Percentiles rank a stretch among this genome's conserved stretches.
phyloP scores from a whole-genome alignment of 228 moss, liverwort and hornwort genomes.

The Sphagnum magellanicum region DNA sequence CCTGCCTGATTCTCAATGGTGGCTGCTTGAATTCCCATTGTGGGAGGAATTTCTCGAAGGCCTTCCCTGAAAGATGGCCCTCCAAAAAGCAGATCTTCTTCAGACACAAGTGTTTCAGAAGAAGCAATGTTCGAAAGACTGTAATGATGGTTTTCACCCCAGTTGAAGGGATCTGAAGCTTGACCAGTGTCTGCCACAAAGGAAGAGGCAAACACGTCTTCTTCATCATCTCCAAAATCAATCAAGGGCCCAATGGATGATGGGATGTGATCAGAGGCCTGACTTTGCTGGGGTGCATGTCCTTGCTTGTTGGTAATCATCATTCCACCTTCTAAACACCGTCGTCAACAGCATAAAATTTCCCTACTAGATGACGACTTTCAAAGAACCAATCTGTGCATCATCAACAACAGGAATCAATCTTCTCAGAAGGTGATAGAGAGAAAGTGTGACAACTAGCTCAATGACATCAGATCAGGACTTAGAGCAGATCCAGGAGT shows the following conservation, averaged over 20 bases:
- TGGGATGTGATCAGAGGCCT: too few species aligned
- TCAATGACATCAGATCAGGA: too few species aligned
- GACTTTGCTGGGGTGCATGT: too few species aligned
- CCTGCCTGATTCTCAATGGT: not conserved
- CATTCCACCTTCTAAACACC: too few species aligned
- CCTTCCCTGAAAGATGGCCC: conserved; percentile 15
- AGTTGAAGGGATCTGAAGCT: conserved; percentile 42
- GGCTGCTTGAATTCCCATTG: not conserved
- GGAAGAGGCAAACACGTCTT: conserved; percentile 8
- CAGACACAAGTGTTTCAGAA: conserved; percentile 37
- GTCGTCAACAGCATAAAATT: too few species aligned
- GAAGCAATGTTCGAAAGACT: conserved; percentile 23
- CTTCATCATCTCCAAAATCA: conserved; percentile 44
- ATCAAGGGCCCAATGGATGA: conserved; percentile 18
- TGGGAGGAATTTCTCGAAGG: conserved; percentile 15
- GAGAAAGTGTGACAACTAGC: too few species aligned
- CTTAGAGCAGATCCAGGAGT: too few species aligned
- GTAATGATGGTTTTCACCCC: conserved; percentile 16
- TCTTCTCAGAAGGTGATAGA: too few species aligned
- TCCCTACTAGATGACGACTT: too few species aligned
- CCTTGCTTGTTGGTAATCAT: too few species aligned
- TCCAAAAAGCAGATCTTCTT: conserved; percentile 24
- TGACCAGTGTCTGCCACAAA: conserved; percentile 5
- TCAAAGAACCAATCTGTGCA: too few species aligned
- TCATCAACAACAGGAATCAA: too few species aligned